phyloP scores from a whole-genome alignment of 768 basidiomycete species.

The Hortiboletus campestris region DNA sequence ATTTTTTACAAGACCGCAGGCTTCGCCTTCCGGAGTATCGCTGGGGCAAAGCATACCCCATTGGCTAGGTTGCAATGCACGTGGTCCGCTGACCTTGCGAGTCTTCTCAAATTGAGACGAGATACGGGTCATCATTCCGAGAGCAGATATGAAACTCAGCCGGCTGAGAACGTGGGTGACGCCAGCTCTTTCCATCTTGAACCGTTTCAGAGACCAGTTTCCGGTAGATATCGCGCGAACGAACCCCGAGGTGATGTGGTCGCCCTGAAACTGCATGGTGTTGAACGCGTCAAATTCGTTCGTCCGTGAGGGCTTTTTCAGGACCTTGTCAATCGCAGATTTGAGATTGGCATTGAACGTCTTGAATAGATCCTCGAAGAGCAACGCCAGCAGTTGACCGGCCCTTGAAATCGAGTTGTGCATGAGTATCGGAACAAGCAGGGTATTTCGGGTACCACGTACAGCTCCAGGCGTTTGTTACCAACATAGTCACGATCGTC shows the following conservation, averaged over 20 bases:
- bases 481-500: constrained; percentile 99
- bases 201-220: constrained; percentile 98
- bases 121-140: constrained; percentile 99
- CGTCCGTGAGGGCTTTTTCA: constrained; percentile 93
- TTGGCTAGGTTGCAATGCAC: constrained; percentile 95
- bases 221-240: constrained; percentile 97
- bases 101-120: constrained; percentile 99
- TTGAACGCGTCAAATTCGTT: constrained; percentile 93
- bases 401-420: constrained; percentile 57
- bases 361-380: constrained; percentile 99
- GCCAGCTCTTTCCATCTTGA: constrained; percentile 99
- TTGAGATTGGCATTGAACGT: constrained; percentile 97
- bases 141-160: constrained; percentile 92
- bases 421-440: constrained; percentile 8
- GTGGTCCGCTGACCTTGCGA: constrained; percentile 94
- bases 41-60: constrained; percentile 99
- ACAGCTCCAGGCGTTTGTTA: constrained; percentile 98
- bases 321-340: constrained; percentile 91
- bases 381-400: constrained; percentile 89
- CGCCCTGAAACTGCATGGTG: constrained; percentile 94
- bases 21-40: constrained; percentile 99
- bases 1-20: constrained; percentile 98
- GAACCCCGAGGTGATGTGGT: constrained; percentile 93
- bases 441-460: constrained; percentile 32
- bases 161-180: constrained; percentile 97